Conservation (phyloP, 108 stramenopile species). For the Skeletonema costatum region DNA sequence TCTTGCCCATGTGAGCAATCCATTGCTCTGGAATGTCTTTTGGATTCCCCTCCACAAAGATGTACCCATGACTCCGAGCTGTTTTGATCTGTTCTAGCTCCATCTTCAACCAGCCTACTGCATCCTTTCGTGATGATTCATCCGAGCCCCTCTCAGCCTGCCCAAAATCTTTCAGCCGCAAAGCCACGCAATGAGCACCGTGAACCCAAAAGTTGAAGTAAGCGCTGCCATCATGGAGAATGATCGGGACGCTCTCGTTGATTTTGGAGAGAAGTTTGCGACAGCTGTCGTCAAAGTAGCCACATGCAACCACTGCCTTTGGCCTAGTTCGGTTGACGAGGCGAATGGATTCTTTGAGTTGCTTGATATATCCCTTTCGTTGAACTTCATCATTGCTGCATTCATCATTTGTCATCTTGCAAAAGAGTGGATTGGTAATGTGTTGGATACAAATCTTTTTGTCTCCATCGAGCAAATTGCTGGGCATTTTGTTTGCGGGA, state of each 20-base stretch:
- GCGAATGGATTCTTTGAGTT: conserved; percentile 72
- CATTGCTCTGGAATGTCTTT: conserved; percentile 53
- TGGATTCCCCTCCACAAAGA: conserved; percentile 79
- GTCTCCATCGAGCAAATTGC: conserved; percentile 14
- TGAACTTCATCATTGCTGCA: conserved; percentile 32
- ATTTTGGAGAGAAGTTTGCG: conserved; percentile 78
- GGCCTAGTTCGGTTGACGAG: conserved; percentile 77
- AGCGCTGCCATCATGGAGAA: conserved; percentile 66
- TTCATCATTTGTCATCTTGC: conserved; percentile 13
- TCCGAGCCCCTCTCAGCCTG: neutral
- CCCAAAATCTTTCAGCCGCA: conserved; percentile 50
- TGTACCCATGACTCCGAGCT: conserved; percentile 69
- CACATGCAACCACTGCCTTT: conserved; percentile 74
- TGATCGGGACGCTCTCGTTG: conserved; percentile 79
- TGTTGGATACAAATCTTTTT: conserved; percentile 57
- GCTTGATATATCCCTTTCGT: conserved; percentile 60
- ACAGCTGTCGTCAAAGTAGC: conserved; percentile 52
- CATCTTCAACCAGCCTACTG: conserved; percentile 71
- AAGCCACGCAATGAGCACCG: conserved; percentile 70
- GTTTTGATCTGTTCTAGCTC: conserved; percentile 83
- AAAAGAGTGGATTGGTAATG: conserved; percentile 66
- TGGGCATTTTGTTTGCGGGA: conserved; percentile 20
- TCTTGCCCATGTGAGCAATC: conserved; percentile 63
- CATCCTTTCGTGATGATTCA: conserved; percentile 14
- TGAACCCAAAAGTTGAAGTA: conserved; percentile 76